Evolutionary conservation across 208 protist genomes (phyloP).

Genomic region (Trypanosoma cruzi): DNA sequence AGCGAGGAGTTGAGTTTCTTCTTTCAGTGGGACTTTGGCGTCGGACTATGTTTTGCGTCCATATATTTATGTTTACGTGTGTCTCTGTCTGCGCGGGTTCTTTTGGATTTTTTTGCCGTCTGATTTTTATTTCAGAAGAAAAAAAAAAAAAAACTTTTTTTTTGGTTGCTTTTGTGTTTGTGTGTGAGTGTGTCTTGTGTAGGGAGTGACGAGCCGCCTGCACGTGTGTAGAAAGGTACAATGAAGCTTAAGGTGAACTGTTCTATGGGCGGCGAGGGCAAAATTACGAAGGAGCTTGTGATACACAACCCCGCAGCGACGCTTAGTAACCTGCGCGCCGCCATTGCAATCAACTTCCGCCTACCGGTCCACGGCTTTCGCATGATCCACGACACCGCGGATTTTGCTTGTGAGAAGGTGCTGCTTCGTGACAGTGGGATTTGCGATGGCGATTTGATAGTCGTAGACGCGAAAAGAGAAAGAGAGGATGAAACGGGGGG

Average conservation of each 20-base stretch:
- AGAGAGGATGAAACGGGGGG: slow-evolving; percentile 4
- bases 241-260: slow-evolving; percentile 79
- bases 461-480: slow-evolving; percentile 41
- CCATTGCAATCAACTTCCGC: slow-evolving; percentile 73
- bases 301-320: slow-evolving; percentile 78
- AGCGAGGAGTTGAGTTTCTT: not conserved
- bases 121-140: slow-evolving; percentile 14
- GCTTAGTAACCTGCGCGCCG: slow-evolving; percentile 71
- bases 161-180: too few species aligned
- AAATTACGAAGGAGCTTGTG: slow-evolving; percentile 65
- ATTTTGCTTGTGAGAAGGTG: slow-evolving; percentile 68
- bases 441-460: slow-evolving; percentile 64
- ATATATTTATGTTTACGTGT: too few species aligned
- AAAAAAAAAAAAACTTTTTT: too few species aligned
- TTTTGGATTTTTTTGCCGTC: not conserved
- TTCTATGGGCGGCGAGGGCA: slow-evolving; percentile 40
- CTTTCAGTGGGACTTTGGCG: not conserved
- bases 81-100: slow-evolving; percentile 9
- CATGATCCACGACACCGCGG: slow-evolving; percentile 32
- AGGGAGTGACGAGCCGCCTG: not conserved
- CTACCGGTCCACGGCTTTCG: slow-evolving; percentile 58
- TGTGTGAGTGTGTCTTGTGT: not conserved
- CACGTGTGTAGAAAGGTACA: not conserved
- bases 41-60: too few species aligned
- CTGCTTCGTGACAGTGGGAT: slow-evolving; percentile 66